These are phyloP conservation scores for Orbilia quercus DNA, from an alignment of 2,329 filamentous ascomycete genomes.

Conservation along the genomic window DNA sequence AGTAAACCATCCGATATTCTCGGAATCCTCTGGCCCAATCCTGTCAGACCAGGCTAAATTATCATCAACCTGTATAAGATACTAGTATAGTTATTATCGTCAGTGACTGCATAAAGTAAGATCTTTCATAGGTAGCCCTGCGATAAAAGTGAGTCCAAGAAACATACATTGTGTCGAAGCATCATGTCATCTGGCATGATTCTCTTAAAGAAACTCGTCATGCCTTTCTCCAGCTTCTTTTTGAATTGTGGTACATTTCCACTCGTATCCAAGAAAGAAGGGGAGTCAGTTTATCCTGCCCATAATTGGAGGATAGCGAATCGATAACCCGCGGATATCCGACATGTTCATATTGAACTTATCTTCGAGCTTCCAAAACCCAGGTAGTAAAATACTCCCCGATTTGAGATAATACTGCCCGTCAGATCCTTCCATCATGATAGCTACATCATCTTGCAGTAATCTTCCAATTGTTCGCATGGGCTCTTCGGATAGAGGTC, in stretches of 20 bases:
- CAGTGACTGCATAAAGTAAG: no score
- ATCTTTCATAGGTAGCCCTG: no score
- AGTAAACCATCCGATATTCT: constrained; percentile 76
- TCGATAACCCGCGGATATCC: constrained; percentile 85
- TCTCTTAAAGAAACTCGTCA: constrained; percentile 82
- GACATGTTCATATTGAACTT: constrained; percentile 83
- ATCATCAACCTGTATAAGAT: constrained; percentile 76
- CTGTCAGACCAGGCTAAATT: constrained; percentile 78
- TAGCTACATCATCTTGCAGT: constrained; percentile 82
- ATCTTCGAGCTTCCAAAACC: constrained; percentile 84
- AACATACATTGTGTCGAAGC: constrained; percentile 62
- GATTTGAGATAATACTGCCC: constrained; percentile 84
- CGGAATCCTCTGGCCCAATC: constrained; percentile 78
- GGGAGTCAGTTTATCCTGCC: no score
- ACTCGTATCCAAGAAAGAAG: constrained; percentile 69
- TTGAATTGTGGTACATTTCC: constrained; percentile 79
- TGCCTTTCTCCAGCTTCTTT: constrained; percentile 78
- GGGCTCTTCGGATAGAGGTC: constrained; percentile 78
- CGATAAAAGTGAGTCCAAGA: no score
- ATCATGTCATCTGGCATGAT: constrained; percentile 75
- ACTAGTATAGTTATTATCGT: no score
- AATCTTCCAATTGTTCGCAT: constrained; percentile 79
- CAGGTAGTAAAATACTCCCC: constrained; percentile 78
- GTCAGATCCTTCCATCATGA: constrained; percentile 82
- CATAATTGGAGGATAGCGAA: no score